Base-by-base conservation (phyloP, 2,329 filamentous ascomycete species). In the Fusarium sp. region DNA sequence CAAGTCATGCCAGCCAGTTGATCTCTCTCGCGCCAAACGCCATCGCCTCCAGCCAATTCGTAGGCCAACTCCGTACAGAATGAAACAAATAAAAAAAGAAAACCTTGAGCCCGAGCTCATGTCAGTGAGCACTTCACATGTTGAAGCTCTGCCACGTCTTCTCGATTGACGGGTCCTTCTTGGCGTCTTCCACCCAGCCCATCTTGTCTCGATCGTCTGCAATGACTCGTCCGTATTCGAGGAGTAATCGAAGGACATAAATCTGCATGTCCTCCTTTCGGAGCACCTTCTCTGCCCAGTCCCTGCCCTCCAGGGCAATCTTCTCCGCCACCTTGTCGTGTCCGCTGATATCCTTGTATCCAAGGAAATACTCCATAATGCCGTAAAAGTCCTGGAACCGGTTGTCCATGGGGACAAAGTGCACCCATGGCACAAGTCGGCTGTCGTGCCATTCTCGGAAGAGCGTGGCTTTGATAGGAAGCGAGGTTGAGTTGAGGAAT, bases 361-460 rank as follows among this genome's bases (percentile, higher is more conserved):
- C 92, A 6, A 94, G 79, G 77, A 95, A 95, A 78, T 94, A 95
- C 66, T 93, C 90, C 86, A 95, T 87, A 65, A 94, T 91, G 50
- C 89, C 91, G 70, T 91, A 95, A 77, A 93, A 88, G 75, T 95
- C 94, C 38, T 89, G 84, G 77, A 92, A 95, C 2, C 91, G 89
- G 78, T 90, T 93, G 79, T 95, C 92, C 88, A 96, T 91, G 18
- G 94, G 94, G 2, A 95, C 91, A 77, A 94, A 96, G 81, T 97
- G 94, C 77, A 91, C 90, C 94, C 94, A 97, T 0, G 93, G 88
- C 3, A 94, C 85, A 2, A 96, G 85, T 4, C 94, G 87, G 52
- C 88, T 89, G 80, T 95, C 93, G 78, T 95, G 94, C 94, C 94
- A 97, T 80, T 97, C 94, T 22, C 89, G 88, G 83, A 92, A 97